Evolutionary conservation across 75 land plant genomes (phyloP), one percentile per base, ranked within the genome.

Genomic region (Larix kaempferi): DNA sequence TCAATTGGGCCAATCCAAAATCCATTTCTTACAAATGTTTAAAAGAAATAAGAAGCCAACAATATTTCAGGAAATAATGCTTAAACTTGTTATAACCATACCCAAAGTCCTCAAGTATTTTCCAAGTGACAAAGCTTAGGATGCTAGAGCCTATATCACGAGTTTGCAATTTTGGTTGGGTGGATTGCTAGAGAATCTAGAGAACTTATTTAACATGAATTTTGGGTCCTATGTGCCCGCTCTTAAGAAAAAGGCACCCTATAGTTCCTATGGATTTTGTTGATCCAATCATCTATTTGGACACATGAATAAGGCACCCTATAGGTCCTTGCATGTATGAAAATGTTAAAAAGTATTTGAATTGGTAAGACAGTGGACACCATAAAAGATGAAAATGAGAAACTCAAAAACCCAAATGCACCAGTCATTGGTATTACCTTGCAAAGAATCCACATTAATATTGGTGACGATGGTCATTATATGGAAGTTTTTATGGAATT

Each of bases 301-400:
- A 96, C 72, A 88, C 74, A n/a, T 93, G 96, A 52, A 94, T 96
- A 69, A 92, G 96, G 99, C 96, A 96, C 77, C 99, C 99, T 6
- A 71, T 94, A 83, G 97, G 94, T 62, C 99, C 99, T 44, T 82
- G 83, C 74, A 96, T 96, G 97, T 96, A 85, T 74, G 93, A 92
- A 63, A 97, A 93, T 85, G 87, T 89, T 39, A 94, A 92, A 83
- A 97, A 96, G 91, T 96, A 96, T 73, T 74, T 96, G 85, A 96
- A 96, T 76, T 97, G 99, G 99, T 97, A 95, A 77, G 98, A 82
- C n/a, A n/a, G n/a, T n/a, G n/a, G n/a, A n/a, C 0, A 97, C 99
- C 22, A 85, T 94, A 59, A 88, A 85, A 59, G 99, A 97, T 77
- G 84, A 84, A 6, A 90, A 79, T 80, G 87, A 84, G 61, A 88